Conservation (phyloP, 140 eudicot species). For the Artemisia princeps region DNA sequence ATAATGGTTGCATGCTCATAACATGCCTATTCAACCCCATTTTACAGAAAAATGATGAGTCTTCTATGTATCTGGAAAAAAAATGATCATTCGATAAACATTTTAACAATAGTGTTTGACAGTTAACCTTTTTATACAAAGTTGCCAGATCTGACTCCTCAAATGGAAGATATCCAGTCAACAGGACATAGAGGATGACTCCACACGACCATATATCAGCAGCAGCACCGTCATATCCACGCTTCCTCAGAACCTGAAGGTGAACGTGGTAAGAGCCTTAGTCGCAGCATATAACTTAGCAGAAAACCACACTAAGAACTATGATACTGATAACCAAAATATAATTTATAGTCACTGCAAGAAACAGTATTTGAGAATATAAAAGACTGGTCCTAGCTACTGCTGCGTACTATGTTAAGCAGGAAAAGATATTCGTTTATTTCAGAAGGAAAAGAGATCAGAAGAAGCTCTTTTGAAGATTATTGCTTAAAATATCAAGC, state of each 20-base stretch:
- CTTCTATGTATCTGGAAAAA: background rate
- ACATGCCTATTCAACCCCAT: slow-evolving; percentile 8
- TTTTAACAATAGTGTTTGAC: slow-evolving; percentile 1
- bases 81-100: background rate
- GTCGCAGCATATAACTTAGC: slow-evolving; percentile 1
- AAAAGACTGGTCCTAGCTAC: too few species aligned
- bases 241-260: slow-evolving; percentile 60
- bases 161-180: slow-evolving; percentile 92
- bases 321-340: slow-evolving; percentile 7
- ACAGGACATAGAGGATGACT: slow-evolving; percentile 77
- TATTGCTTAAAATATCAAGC: too few species aligned
- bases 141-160: slow-evolving; percentile 75
- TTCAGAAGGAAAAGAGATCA: too few species aligned
- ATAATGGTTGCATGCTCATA: background rate
- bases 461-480: too few species aligned
- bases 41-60: slow-evolving; percentile 1
- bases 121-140: slow-evolving; percentile 72
- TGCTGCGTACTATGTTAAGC: too few species aligned
- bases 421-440: too few species aligned
- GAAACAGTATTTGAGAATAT: too few species aligned
- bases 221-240: slow-evolving; percentile 94
- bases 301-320: background rate
- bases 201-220: slow-evolving; percentile 99
- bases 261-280: slow-evolving; percentile 1
- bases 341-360: background rate